Evolutionary conservation across 1,139 yeast genomes (phyloP).

Genomic region (Blastobotrys persicus): DNA sequence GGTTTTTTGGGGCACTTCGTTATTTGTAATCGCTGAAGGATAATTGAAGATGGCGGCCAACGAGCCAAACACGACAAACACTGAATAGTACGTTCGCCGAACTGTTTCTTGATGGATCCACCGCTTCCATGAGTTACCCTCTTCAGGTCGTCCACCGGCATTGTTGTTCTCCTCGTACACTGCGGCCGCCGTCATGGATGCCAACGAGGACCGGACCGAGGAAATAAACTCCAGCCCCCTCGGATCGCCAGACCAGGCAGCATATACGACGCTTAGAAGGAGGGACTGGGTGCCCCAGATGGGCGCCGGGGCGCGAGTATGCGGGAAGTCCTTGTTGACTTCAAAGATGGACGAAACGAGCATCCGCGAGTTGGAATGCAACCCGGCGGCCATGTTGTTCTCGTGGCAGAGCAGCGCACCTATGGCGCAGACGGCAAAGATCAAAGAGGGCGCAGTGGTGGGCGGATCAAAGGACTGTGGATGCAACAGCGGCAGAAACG

Average conservation of each 20-base stretch:
- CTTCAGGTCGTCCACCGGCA: no score
- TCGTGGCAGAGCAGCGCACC: conserved; percentile 38
- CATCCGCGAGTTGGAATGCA: conserved; percentile 31
- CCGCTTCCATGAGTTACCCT: conserved; percentile 23
- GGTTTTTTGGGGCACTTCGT: conserved; percentile 26
- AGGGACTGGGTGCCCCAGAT: conserved; percentile 37
- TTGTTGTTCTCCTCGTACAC: conserved; percentile 7
- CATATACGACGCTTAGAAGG: conserved; percentile 31
- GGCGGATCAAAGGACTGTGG: conserved; percentile 35
- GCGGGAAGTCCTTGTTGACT: conserved; percentile 28
- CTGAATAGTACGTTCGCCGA: conserved; percentile 35
- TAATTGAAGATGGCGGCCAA: conserved; percentile 34
- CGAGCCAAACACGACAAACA: conserved; percentile 33
- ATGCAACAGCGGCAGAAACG: conserved; percentile 38
- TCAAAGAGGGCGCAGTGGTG: conserved; percentile 33
- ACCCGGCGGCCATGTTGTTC: conserved; percentile 29
- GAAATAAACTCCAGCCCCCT: conserved; percentile 34
- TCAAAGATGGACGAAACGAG: conserved; percentile 28
- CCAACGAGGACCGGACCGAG: conserved; percentile 28
- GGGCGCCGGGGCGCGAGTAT: conserved; percentile 25
- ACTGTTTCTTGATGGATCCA: conserved; percentile 36
- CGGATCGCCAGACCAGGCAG: conserved; percentile 37
- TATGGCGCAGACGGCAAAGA: conserved; percentile 37
- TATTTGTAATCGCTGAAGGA: conserved; percentile 29
- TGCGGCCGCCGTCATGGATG: conserved; percentile 20